Conservation (phyloP, 2,329 filamentous ascomycete genomes). For the Atkinsonella texensis region DNA sequence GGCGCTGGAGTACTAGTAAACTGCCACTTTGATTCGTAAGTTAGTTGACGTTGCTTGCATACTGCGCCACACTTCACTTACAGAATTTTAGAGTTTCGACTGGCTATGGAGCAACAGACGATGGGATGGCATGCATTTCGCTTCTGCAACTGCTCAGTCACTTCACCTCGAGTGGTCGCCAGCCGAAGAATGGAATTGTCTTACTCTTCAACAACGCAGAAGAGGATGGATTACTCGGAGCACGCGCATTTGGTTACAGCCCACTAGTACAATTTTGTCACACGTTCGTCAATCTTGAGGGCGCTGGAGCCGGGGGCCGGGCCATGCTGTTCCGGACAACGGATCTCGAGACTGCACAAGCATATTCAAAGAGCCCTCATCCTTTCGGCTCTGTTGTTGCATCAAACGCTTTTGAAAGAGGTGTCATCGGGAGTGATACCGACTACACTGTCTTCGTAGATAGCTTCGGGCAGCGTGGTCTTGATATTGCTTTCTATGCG, state of each 20-base stretch:
- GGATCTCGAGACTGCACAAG: slow-evolving; percentile 72
- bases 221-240: slow-evolving; percentile 84
- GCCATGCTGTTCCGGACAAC: slow-evolving; percentile 81
- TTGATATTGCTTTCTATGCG: slow-evolving; percentile 86
- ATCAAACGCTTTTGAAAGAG: slow-evolving; percentile 70
- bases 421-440: slow-evolving; percentile 72
- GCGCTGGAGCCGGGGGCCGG: slow-evolving; percentile 80
- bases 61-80: neutral
- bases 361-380: slow-evolving; percentile 58
- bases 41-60: slow-evolving; percentile 1
- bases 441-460: slow-evolving; percentile 79
- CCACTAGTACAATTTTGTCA: slow-evolving; percentile 69
- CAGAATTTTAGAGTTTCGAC: slow-evolving; percentile 60
- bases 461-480: slow-evolving; percentile 66
- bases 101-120: slow-evolving; percentile 85
- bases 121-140: slow-evolving; percentile 81
- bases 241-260: slow-evolving; percentile 72
- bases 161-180: slow-evolving; percentile 60
- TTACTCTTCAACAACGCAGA: slow-evolving; percentile 90
- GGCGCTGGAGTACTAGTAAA: slow-evolving; percentile 81
- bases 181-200: slow-evolving; percentile 69
- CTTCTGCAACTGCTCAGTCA: slow-evolving; percentile 77
- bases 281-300: slow-evolving; percentile 89
- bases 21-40: slow-evolving; percentile 74
- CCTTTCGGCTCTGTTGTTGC: slow-evolving; percentile 78